Evolutionary conservation across 2,329 filamentous ascomycete species (phyloP).

Genomic region (Botrytis sinoallii): DNA sequence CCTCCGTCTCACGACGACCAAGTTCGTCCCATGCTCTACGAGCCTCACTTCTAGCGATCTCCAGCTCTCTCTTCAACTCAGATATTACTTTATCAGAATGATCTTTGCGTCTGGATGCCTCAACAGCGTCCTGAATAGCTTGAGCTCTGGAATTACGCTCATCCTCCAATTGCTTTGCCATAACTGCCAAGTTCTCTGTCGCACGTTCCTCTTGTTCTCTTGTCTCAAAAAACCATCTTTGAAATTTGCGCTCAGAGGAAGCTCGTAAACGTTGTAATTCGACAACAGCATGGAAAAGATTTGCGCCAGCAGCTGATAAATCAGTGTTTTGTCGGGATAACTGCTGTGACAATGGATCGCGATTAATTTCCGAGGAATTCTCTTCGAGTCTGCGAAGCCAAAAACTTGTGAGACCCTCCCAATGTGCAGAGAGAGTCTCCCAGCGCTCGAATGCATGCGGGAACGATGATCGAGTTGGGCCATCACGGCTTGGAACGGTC

Average conservation of each 20-base stretch:
- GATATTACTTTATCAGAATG: conserved; percentile 73
- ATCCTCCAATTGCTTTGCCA: conserved; percentile 71
- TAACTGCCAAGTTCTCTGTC: conserved; percentile 75
- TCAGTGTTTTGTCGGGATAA: conserved; percentile 93
- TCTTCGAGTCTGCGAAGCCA: conserved; percentile 93
- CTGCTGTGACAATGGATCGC: conserved; percentile 80
- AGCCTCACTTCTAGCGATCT: conserved; percentile 94
- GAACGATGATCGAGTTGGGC: conserved; percentile 64
- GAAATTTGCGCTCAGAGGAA: conserved; percentile 95
- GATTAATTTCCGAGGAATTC: conserved; percentile 79
- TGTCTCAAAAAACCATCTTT: conserved; percentile 98
- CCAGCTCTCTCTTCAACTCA: conserved; percentile 88
- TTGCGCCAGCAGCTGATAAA: conserved; percentile 93
- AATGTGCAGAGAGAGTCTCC: conserved; percentile 95
- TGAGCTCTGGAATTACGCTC: conserved; percentile 70
- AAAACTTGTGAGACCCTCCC: conserved; percentile 95
- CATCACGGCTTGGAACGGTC: conserved; percentile 10
- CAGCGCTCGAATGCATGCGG: conserved; percentile 97
- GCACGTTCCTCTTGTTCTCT: conserved; percentile 80
- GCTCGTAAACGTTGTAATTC: conserved; percentile 91
- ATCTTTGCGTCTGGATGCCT: conserved; percentile 64
- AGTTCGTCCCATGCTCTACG: conserved; percentile 96
- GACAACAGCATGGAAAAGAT: conserved; percentile 95
- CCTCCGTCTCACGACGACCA: conserved; percentile 86
- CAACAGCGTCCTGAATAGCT: conserved; percentile 62